These are phyloP conservation scores for Monilinia polystroma DNA, from an alignment of 2,329 filamentous ascomycete species.

Conservation along the genomic window DNA sequence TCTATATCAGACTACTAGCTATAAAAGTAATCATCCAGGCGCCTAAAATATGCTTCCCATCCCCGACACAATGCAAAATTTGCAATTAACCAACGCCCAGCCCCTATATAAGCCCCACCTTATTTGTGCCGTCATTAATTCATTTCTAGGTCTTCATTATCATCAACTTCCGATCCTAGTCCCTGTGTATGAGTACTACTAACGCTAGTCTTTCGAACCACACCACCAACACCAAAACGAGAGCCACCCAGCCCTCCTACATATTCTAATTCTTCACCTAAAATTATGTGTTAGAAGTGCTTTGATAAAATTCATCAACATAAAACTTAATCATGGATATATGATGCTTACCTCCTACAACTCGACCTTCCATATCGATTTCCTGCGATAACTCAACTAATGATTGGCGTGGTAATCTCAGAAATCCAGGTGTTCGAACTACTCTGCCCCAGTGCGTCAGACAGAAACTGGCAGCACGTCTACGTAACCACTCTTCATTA, in stretches of 20 bases:
- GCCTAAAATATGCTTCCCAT: constrained; percentile 15
- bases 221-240: constrained; percentile 49
- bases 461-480: constrained; percentile 83
- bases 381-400: constrained; percentile 92
- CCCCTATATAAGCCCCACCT: constrained; percentile 5
- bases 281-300: constrained; percentile 29
- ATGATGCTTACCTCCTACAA: constrained; percentile 80
- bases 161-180: constrained; percentile 52
- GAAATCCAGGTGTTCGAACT: constrained; percentile 84
- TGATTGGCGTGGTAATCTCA: constrained; percentile 72
- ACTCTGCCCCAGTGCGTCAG: constrained; percentile 93
- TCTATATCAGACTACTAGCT: constrained; percentile 1
- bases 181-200: constrained; percentile 59
- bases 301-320: constrained; percentile 22
- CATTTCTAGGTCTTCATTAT: constrained; percentile 64
- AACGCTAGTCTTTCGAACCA: constrained; percentile 57
- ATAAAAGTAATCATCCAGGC: constrained; percentile 6
- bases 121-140: constrained; percentile 25
- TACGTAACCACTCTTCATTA: constrained; percentile 89
- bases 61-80: constrained; percentile 8
- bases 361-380: constrained; percentile 87
- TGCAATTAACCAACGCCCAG: constrained; percentile 16
- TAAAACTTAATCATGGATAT: not conserved
- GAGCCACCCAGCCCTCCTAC: constrained; percentile 51
- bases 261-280: constrained; percentile 42